Conservation (phyloP, 2,329 filamentous ascomycete species). For the Geoglossum cookeanum region DNA sequence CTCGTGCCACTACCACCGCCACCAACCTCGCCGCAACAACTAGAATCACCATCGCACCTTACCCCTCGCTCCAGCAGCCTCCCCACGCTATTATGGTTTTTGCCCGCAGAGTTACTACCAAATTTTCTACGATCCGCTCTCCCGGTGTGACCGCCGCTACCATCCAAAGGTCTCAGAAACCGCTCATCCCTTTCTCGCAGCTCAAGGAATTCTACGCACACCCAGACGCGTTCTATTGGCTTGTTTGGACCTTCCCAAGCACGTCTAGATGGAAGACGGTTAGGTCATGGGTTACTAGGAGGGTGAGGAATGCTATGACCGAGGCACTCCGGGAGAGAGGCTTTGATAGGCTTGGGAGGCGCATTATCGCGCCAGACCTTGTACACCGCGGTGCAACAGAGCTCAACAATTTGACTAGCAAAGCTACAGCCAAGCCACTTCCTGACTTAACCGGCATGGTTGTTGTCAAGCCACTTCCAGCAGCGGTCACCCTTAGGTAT, state of each 20-base stretch:
- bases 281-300: constrained; percentile 26
- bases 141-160: not conserved
- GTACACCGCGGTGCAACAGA: constrained; percentile 2
- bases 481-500: not conserved
- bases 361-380: constrained; percentile 3
- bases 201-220: constrained; percentile 15
- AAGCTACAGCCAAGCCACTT: too few species aligned
- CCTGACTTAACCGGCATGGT: constrained; percentile 19
- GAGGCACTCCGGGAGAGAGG: constrained; percentile 27
- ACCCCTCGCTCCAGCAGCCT: constrained; percentile 20
- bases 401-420: constrained; percentile 1
- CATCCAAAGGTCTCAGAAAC: not conserved
- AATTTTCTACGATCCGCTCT: not conserved
- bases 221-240: constrained; percentile 28
- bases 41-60: constrained; percentile 17
- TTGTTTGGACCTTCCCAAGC: constrained; percentile 1
- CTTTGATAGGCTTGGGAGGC: constrained; percentile 20
- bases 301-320: constrained; percentile 25
- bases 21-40: not conserved
- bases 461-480: constrained; percentile 13
- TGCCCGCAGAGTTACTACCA: not conserved
- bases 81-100: not conserved
- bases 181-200: constrained; percentile 15
- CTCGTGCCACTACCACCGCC: not conserved
- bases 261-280: constrained; percentile 22